A percentile compares a stretch with the other conserved stretches of the same genome.
Evolutionary conservation across 169 alveolate species (phyloP).

Genomic region (Plasmodium gallinaceum): DNA sequence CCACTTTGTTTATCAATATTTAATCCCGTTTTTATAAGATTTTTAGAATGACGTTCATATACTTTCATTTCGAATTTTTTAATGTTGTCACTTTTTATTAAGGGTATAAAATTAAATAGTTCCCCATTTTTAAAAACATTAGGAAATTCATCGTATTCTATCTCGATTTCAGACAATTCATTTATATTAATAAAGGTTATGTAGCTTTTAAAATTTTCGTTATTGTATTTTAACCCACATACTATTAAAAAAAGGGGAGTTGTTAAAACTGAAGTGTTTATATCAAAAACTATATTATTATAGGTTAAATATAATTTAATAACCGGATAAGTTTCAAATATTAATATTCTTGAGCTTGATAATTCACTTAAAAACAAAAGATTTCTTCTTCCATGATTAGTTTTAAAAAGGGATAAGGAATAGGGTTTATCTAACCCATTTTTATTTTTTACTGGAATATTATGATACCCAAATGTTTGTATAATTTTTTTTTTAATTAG

Average conservation of each 20-base stretch:
- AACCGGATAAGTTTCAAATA: conserved; percentile 31
- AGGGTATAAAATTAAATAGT: conserved; percentile 7
- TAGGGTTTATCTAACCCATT: conserved; percentile 64
- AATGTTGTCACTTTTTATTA: conserved; percentile 52
- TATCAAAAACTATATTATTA: conserved; percentile 19
- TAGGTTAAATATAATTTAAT: conserved; percentile 47
- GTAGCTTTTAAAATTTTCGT: conserved; percentile 37
- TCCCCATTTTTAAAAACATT: conserved; percentile 15
- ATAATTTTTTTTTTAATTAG: conserved; percentile 7
- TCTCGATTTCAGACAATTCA: conserved; percentile 35
- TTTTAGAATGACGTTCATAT: conserved; percentile 3
- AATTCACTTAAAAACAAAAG: conserved; percentile 74
- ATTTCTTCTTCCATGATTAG: conserved; percentile 19
- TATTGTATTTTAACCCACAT: conserved; percentile 42
- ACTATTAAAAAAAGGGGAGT: conserved; percentile 39
- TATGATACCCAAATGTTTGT: conserved; percentile 61
- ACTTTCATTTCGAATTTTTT: conserved; percentile 21
- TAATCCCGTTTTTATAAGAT: conserved; percentile 17
- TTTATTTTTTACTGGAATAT: conserved; percentile 35
- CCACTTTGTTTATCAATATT: conserved; percentile 12
- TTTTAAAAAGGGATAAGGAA: conserved; percentile 31
- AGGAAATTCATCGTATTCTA: conserved; percentile 36
- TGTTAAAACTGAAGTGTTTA: conserved; percentile 21
- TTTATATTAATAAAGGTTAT: conserved; percentile 49
- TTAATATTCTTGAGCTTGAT: conserved; percentile 53